These are phyloP conservation scores for Conticribra guillardii DNA, from an alignment of 108 stramenopile genomes.

Conservation along the genomic window DNA sequence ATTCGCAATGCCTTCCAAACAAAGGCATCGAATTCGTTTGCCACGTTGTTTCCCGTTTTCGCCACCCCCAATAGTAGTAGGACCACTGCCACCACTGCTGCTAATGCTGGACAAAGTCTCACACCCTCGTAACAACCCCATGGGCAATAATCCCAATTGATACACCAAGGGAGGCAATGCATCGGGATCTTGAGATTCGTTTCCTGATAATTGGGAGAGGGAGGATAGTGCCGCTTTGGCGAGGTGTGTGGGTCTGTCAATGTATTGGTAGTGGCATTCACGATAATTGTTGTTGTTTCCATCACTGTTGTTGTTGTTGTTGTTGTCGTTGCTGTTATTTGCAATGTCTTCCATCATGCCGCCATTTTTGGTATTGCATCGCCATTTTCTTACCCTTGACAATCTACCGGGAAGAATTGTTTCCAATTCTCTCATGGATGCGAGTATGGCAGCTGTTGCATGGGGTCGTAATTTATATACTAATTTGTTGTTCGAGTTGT, in stretches of 20 bases:
- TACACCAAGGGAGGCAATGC: slow-evolving; percentile 49
- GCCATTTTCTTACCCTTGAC: slow-evolving; percentile 23
- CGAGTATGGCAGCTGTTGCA: slow-evolving; percentile 23
- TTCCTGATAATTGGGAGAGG: slow-evolving; percentile 1
- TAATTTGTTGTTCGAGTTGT: neutral
- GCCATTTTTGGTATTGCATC: neutral
- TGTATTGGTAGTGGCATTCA: slow-evolving; percentile 17
- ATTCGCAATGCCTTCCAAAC: slow-evolving; percentile 36
- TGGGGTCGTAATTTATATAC: neutral
- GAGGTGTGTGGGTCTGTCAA: slow-evolving; percentile 36
- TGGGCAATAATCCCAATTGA: slow-evolving; percentile 40
- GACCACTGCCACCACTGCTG: neutral
- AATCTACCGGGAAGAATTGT: slow-evolving; percentile 13
- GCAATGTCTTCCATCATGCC: neutral
- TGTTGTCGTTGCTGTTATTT: neutral
- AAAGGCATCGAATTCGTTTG: slow-evolving; percentile 28
- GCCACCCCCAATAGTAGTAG: neutral
- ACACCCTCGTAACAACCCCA: neutral
- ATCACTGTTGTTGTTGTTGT: too few relatives aligned
- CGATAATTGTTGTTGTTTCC: neutral
- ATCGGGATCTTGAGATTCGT: slow-evolving; percentile 12
- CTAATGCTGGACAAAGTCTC: neutral
- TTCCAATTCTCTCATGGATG: slow-evolving; percentile 32
- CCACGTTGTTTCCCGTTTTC: slow-evolving; percentile 42
- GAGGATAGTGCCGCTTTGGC: slow-evolving; percentile 7